A percentile compares a stretch with the other conserved stretches of the same genome.
Evolutionary conservation across 116 monocot species (phyloP).

Genomic region (Trichopus zeylanicus): DNA sequence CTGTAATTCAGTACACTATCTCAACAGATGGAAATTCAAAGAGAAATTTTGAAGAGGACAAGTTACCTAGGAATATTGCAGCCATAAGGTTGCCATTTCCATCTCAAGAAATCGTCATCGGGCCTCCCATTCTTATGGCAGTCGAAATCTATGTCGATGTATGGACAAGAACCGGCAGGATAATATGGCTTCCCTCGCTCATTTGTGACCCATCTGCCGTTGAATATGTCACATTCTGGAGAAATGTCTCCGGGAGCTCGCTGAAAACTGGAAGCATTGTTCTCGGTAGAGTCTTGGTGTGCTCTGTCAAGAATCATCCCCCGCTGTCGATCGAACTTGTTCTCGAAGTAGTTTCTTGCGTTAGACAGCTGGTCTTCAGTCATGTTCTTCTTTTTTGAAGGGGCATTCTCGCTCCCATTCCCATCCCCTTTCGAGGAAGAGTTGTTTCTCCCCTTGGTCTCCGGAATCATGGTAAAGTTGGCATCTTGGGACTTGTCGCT

Average conservation of each 20-base stretch:
- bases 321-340: no score
- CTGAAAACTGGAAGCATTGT: conserved; percentile 1
- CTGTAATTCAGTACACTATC: no score
- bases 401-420: no score
- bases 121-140: conserved; percentile 79
- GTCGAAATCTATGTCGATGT: conserved; percentile 54
- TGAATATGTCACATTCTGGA: conserved; percentile 55
- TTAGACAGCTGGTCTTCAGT: background rate
- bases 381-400: background rate
- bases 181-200: conserved; percentile 40
- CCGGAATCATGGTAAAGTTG: background rate
- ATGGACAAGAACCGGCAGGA: conserved; percentile 58
- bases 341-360: no score
- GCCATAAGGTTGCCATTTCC: conserved; percentile 76
- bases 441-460: background rate
- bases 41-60: background rate
- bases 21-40: background rate
- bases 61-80: conserved; percentile 70
- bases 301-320: no score
- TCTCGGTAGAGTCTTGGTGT: no score
- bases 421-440: background rate
- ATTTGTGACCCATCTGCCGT: conserved; percentile 74
- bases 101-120: conserved; percentile 63
- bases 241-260: background rate
- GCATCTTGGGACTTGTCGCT: background rate